Base-by-base conservation (phyloP, 1,284 basidiomycete genomes). In the Bjerkandera adusta region DNA sequence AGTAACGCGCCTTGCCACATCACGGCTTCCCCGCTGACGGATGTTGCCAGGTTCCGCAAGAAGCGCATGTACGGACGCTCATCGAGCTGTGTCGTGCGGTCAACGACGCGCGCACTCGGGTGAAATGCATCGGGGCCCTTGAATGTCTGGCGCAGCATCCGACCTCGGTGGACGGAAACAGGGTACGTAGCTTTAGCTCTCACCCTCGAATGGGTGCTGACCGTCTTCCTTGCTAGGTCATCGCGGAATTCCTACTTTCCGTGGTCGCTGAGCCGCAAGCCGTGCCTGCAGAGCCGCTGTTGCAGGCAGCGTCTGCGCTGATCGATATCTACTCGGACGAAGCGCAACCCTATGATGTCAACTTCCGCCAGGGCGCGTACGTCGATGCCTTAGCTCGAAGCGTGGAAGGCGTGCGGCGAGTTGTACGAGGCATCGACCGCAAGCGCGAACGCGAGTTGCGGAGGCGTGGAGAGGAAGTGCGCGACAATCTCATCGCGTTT, bases 271-370 rank as follows among this genome's bases (percentile, higher is more conserved):
- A 62, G 22, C 56, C 69, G 12, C 68, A 75, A 29, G 57, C 68
- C 29, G 67, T 69, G 34, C 76, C 74, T 36, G 75, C 83, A 2
- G 94, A 97, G 60, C 75, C 85, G 0, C 72, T 89, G 47, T 74
- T 97, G 15, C 92, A 96, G 57, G 81, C 83, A 1, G 70, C 85
- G 25, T 94, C 96, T 29, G 90, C 89, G 21, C 66, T 98, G 39
- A 92, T 98, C 54, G 96, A 98, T 65, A 88, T 96, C 41, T 99
- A 91, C 66, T 92, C 94, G 1, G 96, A 99, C 68, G 97, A 99
- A 66, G 77, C 69, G 7, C 68, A 82, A 40, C 75, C 84, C 0
- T 97, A 90, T 64, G 95, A 99, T 66, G 57, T 77, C 48, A 88
- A 85, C 55, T 98, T 97, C 70, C 75, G 82, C 13, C 63, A 80